Base-by-base conservation (phyloP, 805 yeast genomes). In the Saccharomycopsis vini region DNA sequence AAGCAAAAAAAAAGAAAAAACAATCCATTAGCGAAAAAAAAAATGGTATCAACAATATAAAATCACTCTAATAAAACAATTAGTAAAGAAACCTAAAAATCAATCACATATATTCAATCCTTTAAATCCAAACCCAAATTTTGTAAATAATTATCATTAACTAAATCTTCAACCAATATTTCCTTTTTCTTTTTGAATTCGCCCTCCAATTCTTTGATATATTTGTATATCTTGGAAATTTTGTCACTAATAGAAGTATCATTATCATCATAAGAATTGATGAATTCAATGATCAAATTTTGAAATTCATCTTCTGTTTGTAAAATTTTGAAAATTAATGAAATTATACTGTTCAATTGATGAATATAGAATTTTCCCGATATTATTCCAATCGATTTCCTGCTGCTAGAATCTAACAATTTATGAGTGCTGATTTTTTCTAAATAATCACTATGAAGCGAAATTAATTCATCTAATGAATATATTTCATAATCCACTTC, bases 391-490 rank as follows among this genome's bases (percentile, higher is more conserved):
- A 50, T 52, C 9, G 63, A 55, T 9, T 49, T 42, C 6, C 49
- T 41, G 24, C 42, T 46, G 3, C 52, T 44, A 7, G 59, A 54
- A 40, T 59, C 62, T 32, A 68, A 56, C 7, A 71, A 46, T 40
- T 62, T 62, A 42, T 63, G 61, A 13, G 62, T 54, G 2, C 69
- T 62, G 18, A 69, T 65, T 1, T 56, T 49, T 12, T 51, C 44
- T 41, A 67, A 45, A 52, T 59, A 66, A 2, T 47, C 46, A 19
- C 56, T 54, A 51, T 71, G 75, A 13, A 63, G 40, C 3, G 50
- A 31, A 9, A 65, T 62, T 10, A 80, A 53, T 35, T 76, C 78
- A 50, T 78, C 80, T 39, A 80, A 58, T 10, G 73, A 68, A 36
- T 62, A 62, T 15, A 62, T 64, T 35, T 59, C 59, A 42, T 54